Evolutionary conservation across 192 early-diverging fungal genomes (phyloP), one percentile per base, ranked within the genome.

Genomic region (Powellomyces hirtus): DNA sequence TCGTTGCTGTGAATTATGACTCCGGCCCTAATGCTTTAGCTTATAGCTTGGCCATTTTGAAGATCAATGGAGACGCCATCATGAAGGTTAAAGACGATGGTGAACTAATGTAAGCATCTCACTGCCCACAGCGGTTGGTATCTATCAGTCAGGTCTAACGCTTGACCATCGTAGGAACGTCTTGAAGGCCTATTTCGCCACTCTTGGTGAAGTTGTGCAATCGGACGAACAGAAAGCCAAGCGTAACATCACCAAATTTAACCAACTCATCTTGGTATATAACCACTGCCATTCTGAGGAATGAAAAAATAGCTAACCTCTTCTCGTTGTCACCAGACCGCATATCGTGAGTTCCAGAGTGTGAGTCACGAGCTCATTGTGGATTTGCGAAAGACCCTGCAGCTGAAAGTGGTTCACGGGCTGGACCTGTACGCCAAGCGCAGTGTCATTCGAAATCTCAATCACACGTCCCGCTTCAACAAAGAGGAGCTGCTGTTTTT

Each of bases 391-490:
- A 88, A 89, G 45, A 84, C 87, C 24, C 88, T 92, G 69, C 92
- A 95, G 72, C 83, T 96, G 59, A 91, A 90, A 70, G 91, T 97
- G 7, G 89, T 94, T 37, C 93, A 94, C 64, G 88, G 91, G n/a
- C 87, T 98, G 66, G 91, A 94, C 79, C 87, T 89, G 59, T 98
- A 93, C 68, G 91, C 93, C 0, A 98, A 98, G 67, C 91, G 93
- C 65, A 89, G 88, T 4, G 84, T 89, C n/a, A 81, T 96, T 58
- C 86, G 94, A 31, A 91, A 91, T 68, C 79, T 98, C 33, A 78
- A 85, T 20, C 81, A 88, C 50, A 84, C 84, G 11, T 83, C 84
- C 52, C 84, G 85, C 37, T 98, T 98, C 64, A 87, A 83, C 64
- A 92, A 93, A 70, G 90, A 93, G 44, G 87, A 98, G 68, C 82